A percentile compares a stretch with the other conserved stretches of the same genome.
phyloP scores from a whole-genome alignment of 352 stramenopile genomes.

The Pythium diclinum region DNA sequence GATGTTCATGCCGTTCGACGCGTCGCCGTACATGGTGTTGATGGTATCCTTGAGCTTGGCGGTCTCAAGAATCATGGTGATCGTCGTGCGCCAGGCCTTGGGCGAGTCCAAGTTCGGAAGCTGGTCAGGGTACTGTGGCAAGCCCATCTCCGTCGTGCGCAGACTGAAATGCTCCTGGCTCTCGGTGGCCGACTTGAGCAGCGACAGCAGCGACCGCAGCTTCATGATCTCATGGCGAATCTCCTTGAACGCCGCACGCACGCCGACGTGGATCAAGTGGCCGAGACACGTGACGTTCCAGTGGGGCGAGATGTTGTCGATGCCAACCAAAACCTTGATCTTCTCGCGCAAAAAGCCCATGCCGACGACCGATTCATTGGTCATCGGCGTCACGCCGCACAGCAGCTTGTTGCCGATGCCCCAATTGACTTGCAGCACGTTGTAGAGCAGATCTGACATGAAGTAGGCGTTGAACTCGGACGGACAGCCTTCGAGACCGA shows the following conservation, averaged over 20 bases:
- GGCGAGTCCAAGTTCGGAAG: constrained; percentile 68
- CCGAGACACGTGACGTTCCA: constrained; percentile 77
- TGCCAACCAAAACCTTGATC: constrained; percentile 73
- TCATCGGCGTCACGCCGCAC: constrained; percentile 61
- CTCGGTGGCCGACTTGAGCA: constrained; percentile 69
- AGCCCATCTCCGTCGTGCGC: constrained; percentile 60
- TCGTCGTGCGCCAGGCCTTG: constrained; percentile 64
- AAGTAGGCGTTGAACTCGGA: constrained; percentile 73
- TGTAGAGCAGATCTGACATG: constrained; percentile 76
- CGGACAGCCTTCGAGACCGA: constrained; percentile 67
- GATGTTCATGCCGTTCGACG: constrained; percentile 68
- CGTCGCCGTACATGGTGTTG: constrained; percentile 62
- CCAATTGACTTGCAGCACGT: constrained; percentile 78
- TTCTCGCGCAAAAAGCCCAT: constrained; percentile 80
- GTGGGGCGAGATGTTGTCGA: constrained; percentile 66
- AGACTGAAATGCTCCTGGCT: constrained; percentile 72
- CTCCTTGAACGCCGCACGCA: constrained; percentile 64
- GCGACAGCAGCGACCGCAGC: constrained; percentile 63
- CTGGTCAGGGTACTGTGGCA: constrained; percentile 54
- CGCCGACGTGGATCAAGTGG: constrained; percentile 67
- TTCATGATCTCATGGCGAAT: constrained; percentile 74
- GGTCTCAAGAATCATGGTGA: constrained; percentile 74
- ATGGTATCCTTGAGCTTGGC: constrained; percentile 78
- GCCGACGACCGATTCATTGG: constrained; percentile 57
- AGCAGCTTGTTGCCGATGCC: constrained; percentile 67